A percentile compares a stretch with the other conserved stretches of the same genome.
Evolutionary conservation across 2,329 filamentous ascomycete genomes (phyloP).

Genomic region (Phoma sp.): DNA sequence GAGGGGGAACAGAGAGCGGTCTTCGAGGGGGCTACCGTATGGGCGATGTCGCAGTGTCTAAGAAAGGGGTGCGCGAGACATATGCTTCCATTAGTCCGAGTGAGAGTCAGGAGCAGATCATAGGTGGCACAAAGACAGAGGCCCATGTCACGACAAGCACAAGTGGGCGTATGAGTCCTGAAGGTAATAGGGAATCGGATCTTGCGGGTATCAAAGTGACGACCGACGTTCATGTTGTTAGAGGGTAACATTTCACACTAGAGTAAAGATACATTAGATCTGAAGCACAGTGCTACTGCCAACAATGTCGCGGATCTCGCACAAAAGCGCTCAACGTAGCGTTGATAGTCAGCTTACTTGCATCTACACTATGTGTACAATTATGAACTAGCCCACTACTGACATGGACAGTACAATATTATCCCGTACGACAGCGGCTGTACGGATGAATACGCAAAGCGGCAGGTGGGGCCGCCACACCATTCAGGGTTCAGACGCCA

Average conservation of each 20-base stretch:
- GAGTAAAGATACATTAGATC: no score
- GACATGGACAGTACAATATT: background rate
- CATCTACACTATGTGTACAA: no score
- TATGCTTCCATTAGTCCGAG: conserved; percentile 18
- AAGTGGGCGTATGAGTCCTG: background rate
- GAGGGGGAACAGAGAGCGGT: background rate
- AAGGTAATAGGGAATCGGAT: conserved; percentile 8
- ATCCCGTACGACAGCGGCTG: background rate
- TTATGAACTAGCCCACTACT: background rate
- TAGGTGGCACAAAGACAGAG: conserved; percentile 3
- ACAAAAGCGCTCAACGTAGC: no score
- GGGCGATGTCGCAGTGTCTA: background rate
- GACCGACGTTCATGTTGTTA: conserved; percentile 15
- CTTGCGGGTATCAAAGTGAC: conserved; percentile 17
- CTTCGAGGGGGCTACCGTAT: background rate
- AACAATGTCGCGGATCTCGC: no score
- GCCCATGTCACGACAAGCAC: conserved; percentile 5
- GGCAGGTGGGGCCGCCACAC: background rate
- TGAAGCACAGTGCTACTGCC: no score
- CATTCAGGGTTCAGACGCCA: no score
- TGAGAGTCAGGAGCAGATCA: conserved; percentile 23
- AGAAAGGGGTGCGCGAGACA: conserved; percentile 1
- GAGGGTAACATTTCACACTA: background rate
- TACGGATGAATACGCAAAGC: background rate
- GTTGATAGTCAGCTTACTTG: no score